Base-by-base conservation (phyloP, 2,329 filamentous ascomycete species). In the Neonectria punicea region DNA sequence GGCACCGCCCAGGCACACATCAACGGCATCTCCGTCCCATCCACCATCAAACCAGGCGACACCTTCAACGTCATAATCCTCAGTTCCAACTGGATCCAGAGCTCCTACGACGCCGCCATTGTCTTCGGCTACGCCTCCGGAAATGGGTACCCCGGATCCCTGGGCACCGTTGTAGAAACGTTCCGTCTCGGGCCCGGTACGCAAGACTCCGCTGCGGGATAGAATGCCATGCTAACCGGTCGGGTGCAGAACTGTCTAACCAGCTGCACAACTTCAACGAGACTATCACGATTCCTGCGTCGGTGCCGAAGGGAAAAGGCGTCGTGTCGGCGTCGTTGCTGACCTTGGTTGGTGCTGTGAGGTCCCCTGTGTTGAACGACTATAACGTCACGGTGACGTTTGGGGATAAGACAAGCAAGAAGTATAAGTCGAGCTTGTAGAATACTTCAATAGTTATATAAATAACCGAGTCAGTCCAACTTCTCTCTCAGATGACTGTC, bases 81-180 rank as follows among this genome's bases (percentile, higher is more conserved):
- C 46, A 80, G 78, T 47, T 74, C 79, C 53, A 77, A 79, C 74
- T 84, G 83, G 76, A 81, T 82, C 72, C 82, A 85, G 72, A 59
- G 74, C 56, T 79, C 83, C 32, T 72, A 77, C 67, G 82, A 85
- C 66, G 74, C 85, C 3, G 77, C 82, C 57, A 77, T 84, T 10
- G 81, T 79, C 30, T 82, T 83, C 67, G 83, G 83, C 41, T 79
- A 76, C 65, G 54, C 66, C 4, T 53, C 70, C 1, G 70, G 66
- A 9, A 63, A 69, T 2, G 77, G 68, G 5, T 77, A 67, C 65
- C 70, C 71, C 0, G 61, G 63, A 9, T 68, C 70, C 5, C 70
- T 83, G 0, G 81, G 81, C 18, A 54, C 28, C 2, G 72, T 76
- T 28, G 30, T 74, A 2, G 67, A 67, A 14, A 78, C 76, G 1